Percentiles rank a stretch among this genome's conserved stretches.
Evolutionary conservation across 148 eudicot genomes (phyloP).

Genomic region (Vaccinium corymbosum): DNA sequence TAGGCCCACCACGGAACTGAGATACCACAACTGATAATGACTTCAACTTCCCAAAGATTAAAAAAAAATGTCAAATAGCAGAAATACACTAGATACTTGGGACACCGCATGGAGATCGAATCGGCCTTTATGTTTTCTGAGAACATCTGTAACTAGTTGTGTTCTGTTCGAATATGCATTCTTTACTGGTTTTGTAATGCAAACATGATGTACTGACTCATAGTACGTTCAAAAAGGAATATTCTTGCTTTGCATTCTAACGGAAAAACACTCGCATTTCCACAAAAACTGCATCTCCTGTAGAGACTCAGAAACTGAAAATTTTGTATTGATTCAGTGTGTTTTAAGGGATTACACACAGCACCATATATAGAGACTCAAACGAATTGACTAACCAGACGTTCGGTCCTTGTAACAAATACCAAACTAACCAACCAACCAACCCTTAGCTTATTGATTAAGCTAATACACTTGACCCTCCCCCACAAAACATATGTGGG

Average conservation of each 20-base stretch:
- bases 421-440: background rate
- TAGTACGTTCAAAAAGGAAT: background rate
- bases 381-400: background rate
- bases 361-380: background rate
- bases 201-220: background rate
- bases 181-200: background rate
- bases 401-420: background rate
- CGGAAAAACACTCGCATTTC: constrained; percentile 7
- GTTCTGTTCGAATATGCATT: background rate
- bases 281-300: constrained; percentile 11
- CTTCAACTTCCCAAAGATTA: background rate
- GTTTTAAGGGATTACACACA: background rate
- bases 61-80: background rate
- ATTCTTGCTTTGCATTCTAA: background rate
- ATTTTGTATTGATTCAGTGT: background rate
- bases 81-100: background rate
- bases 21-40: constrained; percentile 4
- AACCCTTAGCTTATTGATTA: too few species aligned
- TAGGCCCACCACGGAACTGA: constrained; percentile 96
- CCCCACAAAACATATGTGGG: background rate
- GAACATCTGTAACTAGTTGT: background rate
- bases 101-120: background rate
- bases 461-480: background rate
- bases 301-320: background rate
- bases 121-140: background rate